A percentile compares a stretch with the other conserved stretches of the same genome.
phyloP scores from a whole-genome alignment of 2,329 filamentous ascomycete genomes.

The Magnaporthiopsis incrustans region DNA sequence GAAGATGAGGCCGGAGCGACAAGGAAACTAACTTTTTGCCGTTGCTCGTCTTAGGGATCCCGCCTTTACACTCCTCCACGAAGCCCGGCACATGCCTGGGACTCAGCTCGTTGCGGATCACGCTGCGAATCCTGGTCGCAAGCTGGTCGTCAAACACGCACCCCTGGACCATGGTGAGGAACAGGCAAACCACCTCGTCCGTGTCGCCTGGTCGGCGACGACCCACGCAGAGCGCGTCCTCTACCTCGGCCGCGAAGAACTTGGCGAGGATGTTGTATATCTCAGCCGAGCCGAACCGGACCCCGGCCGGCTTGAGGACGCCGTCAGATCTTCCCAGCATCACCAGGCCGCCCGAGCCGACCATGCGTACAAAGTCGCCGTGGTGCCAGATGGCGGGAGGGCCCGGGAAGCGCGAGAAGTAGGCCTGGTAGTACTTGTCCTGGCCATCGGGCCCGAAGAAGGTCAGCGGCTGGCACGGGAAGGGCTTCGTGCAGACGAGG shows the following conservation, averaged over 20 bases:
- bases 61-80: constrained; percentile 67
- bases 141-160: constrained; percentile 52
- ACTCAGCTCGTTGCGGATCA: constrained; percentile 71
- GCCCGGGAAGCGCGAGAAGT: constrained; percentile 75
- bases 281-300: constrained; percentile 87
- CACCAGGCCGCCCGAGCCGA: constrained; percentile 68
- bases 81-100: constrained; percentile 82
- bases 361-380: constrained; percentile 73
- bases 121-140: constrained; percentile 53
- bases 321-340: constrained; percentile 94
- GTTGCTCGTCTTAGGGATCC: constrained; percentile 87
- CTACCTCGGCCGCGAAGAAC: constrained; percentile 69
- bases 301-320: constrained; percentile 83
- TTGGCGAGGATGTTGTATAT: constrained; percentile 92
- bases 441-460: constrained; percentile 74
- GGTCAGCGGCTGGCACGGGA: constrained; percentile 82
- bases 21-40: constrained; percentile 72
- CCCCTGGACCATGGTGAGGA: constrained; percentile 64
- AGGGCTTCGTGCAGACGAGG: constrained; percentile 76
- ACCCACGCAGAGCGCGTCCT: constrained; percentile 84
- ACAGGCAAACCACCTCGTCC: constrained; percentile 83
- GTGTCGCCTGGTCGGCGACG: constrained; percentile 60
- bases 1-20: neutral
- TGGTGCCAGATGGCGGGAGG: constrained; percentile 67
- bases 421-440: constrained; percentile 72